Conservation (phyloP, 75 land plant genomes). For the Sequoiadendron giganteum region DNA sequence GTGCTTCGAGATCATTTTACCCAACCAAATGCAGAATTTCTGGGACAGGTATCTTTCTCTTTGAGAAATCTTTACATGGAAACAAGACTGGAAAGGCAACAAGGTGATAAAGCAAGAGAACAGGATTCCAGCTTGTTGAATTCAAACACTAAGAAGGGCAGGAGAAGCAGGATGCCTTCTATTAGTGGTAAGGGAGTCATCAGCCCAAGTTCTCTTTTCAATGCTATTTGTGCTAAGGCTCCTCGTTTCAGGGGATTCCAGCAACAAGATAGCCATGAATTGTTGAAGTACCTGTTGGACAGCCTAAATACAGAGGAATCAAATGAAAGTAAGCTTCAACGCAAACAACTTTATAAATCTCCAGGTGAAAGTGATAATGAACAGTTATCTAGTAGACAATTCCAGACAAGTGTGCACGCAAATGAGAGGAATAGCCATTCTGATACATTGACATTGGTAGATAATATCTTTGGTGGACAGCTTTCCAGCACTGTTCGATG, state of each 20-base stretch:
- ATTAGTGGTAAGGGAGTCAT: conserved; percentile 22
- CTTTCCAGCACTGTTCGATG: conserved; percentile 84
- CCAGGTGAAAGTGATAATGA: not conserved
- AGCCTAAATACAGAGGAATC: conserved; percentile 69
- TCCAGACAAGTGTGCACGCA: not conserved
- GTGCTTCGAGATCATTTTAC: conserved; percentile 59
- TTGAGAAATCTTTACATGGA: conserved; percentile 65
- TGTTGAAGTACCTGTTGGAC: conserved; percentile 80
- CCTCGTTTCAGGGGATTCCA: conserved; percentile 91
- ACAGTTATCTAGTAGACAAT: not conserved
- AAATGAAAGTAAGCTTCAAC: conserved; percentile 27
- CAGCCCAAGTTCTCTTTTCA: conserved; percentile 65
- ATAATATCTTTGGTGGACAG: conserved; percentile 77
- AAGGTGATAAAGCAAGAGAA: not conserved
- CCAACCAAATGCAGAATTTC: conserved; percentile 15
- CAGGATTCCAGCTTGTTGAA: not conserved
- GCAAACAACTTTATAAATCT: not conserved
- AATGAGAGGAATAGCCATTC: not conserved
- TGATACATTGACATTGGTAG: conserved; percentile 52
- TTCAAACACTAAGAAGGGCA: conserved; percentile 4
- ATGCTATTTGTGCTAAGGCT: conserved; percentile 70
- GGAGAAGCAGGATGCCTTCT: conserved; percentile 8
- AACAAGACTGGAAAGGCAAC: conserved; percentile 16
- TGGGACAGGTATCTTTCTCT: conserved; percentile 61
- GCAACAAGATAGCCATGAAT: conserved; percentile 98